These are phyloP conservation scores for Pachysandra terminalis DNA, from an alignment of 164 flowering plant species.

Conservation along the genomic window DNA sequence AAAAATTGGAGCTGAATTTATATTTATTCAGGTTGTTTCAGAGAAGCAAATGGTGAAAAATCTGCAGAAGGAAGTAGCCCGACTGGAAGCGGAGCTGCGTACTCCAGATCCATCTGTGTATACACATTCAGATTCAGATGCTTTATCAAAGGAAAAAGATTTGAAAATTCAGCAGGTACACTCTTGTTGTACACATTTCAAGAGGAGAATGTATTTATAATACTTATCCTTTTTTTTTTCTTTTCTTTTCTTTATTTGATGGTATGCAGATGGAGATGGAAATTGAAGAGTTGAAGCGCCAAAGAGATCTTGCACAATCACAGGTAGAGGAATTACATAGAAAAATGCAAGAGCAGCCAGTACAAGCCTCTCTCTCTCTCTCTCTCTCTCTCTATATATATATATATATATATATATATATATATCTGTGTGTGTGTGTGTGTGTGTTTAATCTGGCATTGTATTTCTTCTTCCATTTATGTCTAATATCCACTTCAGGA, in stretches of 20 bases:
- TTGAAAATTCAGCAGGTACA: conserved; percentile 69
- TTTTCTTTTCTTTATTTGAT: conserved; percentile 1
- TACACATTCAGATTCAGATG: too few relatives aligned
- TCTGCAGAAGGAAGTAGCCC: too few relatives aligned
- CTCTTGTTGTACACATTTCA: conserved; percentile 7
- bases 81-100: conserved; percentile 75
- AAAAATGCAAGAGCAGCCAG: conserved; percentile 45
- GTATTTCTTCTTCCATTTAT: too few relatives aligned
- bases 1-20: not conserved
- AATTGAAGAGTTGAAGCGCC: conserved; percentile 71
- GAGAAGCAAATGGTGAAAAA: conserved; percentile 70
- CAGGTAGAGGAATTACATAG: conserved; percentile 59
- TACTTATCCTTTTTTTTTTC: conserved; percentile 3
- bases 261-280: too few relatives aligned
- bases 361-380: conserved; percentile 12
- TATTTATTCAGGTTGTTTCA: conserved; percentile 48
- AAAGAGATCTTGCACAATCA: conserved; percentile 67
- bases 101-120: conserved; percentile 75
- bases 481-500: conserved; percentile 30
- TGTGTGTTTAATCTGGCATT: too few relatives aligned
- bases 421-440: too few relatives aligned
- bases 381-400: too few relatives aligned
- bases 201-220: conserved; percentile 35
- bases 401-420: too few relatives aligned
- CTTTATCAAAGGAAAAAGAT: conserved; percentile 59